Percentiles rank a stretch among this genome's conserved stretches.
phyloP scores from a whole-genome alignment of 306 rosid genomes.

The Corylus americana region DNA sequence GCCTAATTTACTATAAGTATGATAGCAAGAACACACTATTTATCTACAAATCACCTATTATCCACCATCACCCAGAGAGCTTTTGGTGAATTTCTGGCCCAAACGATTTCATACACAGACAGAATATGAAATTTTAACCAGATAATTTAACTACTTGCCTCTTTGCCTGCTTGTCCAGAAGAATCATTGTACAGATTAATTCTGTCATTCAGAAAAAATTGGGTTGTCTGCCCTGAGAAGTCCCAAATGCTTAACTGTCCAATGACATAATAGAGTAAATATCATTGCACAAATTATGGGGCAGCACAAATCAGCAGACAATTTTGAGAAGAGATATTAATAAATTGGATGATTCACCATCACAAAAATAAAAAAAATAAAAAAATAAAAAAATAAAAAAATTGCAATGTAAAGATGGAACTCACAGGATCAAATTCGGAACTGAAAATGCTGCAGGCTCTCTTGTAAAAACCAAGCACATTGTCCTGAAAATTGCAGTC shows the following conservation, averaged over 20 bases:
- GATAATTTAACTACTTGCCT: constrained; percentile 45
- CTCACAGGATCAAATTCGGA: constrained; percentile 62
- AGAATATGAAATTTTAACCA: background rate
- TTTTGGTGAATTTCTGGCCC: background rate
- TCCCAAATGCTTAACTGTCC: constrained; percentile 91
- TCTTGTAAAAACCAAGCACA: constrained; percentile 47
- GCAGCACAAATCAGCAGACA: background rate
- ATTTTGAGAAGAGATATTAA: constrained; percentile 6
- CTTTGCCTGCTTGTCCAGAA: constrained; percentile 48
- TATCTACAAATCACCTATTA: too few relatives aligned
- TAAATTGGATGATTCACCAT: constrained; percentile 11
- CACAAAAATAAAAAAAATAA: background rate
- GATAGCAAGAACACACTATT: too few relatives aligned
- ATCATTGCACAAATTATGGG: constrained; percentile 24
- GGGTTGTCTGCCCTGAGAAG: constrained; percentile 82
- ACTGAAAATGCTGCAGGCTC: constrained; percentile 67
- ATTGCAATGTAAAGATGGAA: background rate
- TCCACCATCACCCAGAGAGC: background rate
- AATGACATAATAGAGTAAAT: constrained; percentile 33
- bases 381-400: background rate
- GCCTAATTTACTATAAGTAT: too few relatives aligned
- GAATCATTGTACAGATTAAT: constrained; percentile 43
- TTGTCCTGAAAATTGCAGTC: constrained; percentile 68
- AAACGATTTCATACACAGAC: background rate
- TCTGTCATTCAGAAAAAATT: constrained; percentile 52